Evolutionary conservation across 805 yeast genomes (phyloP), one percentile per base, ranked within the genome.

Genomic region (Kodamaea lidongshanica): DNA sequence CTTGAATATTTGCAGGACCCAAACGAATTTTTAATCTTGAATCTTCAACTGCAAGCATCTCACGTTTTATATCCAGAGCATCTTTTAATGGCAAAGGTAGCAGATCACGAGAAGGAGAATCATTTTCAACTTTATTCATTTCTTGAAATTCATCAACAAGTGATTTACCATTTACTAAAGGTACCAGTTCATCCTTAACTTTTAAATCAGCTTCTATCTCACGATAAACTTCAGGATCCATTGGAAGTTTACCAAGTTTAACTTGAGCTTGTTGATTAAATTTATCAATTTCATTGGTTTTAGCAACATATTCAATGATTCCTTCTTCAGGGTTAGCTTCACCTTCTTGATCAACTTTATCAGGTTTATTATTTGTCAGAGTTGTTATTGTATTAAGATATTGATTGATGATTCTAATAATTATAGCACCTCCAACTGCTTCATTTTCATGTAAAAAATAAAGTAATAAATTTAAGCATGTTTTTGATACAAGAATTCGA

Each of bases 391-490:
- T 71, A 28, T 70, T 77, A 44, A 92, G 67, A 52, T 85, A 77
- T 57, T 86, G 88, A 60, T 92, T 92, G 39, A 92, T 78, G 28
- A 86, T 70, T 43, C 96, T 67, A 27, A 92, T 84, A 32, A 89
- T 66, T 21, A 89, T 72, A 2, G 88, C 80, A 2, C 97, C 97
- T 24, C 97, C 97, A 32, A 79, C 78, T 7, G 81, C 80, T 55
- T 87, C 96, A 52, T 87, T 85, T 49, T 89, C 96, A 52, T 86
- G 94, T 32, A 92, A 58, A 44, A 87, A 89, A 51, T 85, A 84
- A 32, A 92, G 65, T 40, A 92, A 68, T 43, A 89, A 61, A 51
- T 87, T 92, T 48, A 89, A 69, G 4, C 94, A 76, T 1, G 96
- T 87, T 40, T 83, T 78, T 9, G 95, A 80, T 26, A 89, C 76